Evolutionary conservation across 495 filamentous ascomycete species (phyloP), one percentile per base, ranked within the genome.

Genomic region (Penicillium waksmanii): DNA sequence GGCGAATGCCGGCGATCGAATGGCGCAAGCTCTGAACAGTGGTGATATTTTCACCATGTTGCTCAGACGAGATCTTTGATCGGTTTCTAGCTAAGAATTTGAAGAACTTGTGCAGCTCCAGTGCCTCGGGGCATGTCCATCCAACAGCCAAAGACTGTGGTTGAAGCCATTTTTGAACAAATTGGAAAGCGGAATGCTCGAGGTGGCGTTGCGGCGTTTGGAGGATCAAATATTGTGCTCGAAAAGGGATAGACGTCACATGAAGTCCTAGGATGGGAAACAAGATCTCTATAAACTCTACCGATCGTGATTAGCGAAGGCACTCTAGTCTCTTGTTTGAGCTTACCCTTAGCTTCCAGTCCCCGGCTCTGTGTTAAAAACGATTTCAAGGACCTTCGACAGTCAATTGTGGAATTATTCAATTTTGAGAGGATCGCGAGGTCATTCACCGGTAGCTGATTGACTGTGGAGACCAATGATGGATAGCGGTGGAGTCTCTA

Each of bases 1-100:
- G 51, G 51, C 51, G 51, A 31, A 53, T 53, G 51, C 51, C 51
- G 23, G 51, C 35, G 35, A 53, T 12, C 51, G 38, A 53, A 19
- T 36, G 21, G 21, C 38, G 51, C 51, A 34, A 40, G 12, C 42
- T 40, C 38, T 53, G 51, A 38, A 53, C 13, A 36, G 33, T 19
- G 3, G 3, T 40, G 38, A 36, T 19, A 17, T 34, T 36, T 53
- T 53, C 25, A 53, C 31, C 18, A 17, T 19, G 23, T 38, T n/a
- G 21, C 33, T 19, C 38, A 19, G 33, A 53, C 31, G 18, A 36
- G 34, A 53, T 53, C 34, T 53, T 53, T n/a, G 35, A 8, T 36
- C 34, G 34, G 18, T 53, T 34, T 53, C 19, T 40, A 12, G 18
- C 27, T 13, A 53, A 36, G 17, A 53, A 53, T 53, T 42, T 53